Evolutionary conservation across 2,329 filamentous ascomycete genomes (phyloP), one percentile per base, ranked within the genome.

Genomic region (Phyllachora maydis): DNA sequence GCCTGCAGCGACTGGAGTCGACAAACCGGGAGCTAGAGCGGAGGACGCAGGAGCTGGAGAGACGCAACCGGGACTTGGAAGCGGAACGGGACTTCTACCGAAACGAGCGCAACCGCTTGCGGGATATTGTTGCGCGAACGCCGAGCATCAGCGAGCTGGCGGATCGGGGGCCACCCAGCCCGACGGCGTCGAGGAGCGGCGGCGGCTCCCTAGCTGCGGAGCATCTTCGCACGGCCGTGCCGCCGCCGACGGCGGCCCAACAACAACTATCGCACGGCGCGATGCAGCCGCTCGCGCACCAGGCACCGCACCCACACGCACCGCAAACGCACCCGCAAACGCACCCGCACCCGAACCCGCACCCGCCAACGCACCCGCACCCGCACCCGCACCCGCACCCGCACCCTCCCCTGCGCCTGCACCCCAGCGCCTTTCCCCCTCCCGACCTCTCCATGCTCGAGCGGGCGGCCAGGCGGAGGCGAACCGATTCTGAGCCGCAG

Each of bases 61-160:
- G n/a, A n/a, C n/a, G n/a, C n/a, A n/a, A n/a, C n/a, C 56, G 60
- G 16, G 56, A 65, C 6, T 30, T 60, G 16, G 57, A 58, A 29
- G 64, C 62, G 18, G 71, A 82, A 36, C 56, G 63, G 15, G 73
- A 85, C 28, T 79, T 69, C 41, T 85, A 85, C 41, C 62, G 68
- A 21, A 54, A 55, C 6, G 77, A 88, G 35, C 58, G 77, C 23
- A 72, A 82, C 36, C 65, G 74, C 23, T 60, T 83, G 30, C 58
- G 67, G 24, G 65, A 71, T n/a, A 47, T 79, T 16, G 52, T 81
- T 1, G 47, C 58, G 23, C 59, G 65, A 30, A 64, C 65, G 4
- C 60, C 67, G 3, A 56, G 59, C 15, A 57, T 62, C 32, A 54
- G 54, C 33, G 53, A 65, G 16, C 48, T 56, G 23, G 61, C 56